phyloP scores from a whole-genome alignment of 768 basidiomycete genomes.

The Termitomyces sp. region DNA sequence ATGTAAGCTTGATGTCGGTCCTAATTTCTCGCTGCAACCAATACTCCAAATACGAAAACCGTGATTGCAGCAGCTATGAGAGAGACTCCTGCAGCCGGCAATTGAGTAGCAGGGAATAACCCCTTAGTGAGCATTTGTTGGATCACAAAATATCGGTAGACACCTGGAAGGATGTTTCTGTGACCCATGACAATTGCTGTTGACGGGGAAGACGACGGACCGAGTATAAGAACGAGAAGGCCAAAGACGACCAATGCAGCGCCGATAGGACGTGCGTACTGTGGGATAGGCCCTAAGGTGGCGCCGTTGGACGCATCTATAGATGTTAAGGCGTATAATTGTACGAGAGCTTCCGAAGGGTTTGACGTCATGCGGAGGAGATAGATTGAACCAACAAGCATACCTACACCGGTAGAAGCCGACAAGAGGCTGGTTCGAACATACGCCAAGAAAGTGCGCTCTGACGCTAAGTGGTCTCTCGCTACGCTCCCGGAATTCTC shows the following conservation, averaged over 20 bases:
- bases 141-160: conserved; percentile 39
- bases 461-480: conserved; percentile 42
- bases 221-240: no score
- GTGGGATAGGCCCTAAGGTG: no score
- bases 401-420: conserved; percentile 41
- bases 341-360: no score
- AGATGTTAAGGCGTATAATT: no score
- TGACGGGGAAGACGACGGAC: no score
- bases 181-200: conserved; percentile 28
- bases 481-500: conserved; percentile 62
- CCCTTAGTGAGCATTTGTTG: conserved; percentile 48
- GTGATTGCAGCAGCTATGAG: conserved; percentile 9
- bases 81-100: conserved; percentile 31
- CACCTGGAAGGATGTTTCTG: conserved; percentile 29
- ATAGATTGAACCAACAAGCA: no score
- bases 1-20: no score
- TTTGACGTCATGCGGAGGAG: no score
- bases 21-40: conserved; percentile 10
- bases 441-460: conserved; percentile 46
- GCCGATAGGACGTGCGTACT: no score
- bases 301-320: no score
- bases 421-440: conserved; percentile 58
- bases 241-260: no score
- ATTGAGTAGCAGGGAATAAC: conserved; percentile 48
- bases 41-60: conserved; percentile 16